Conservation (phyloP, 805 yeast genomes). For the Wickerhamomyces queroliae region DNA sequence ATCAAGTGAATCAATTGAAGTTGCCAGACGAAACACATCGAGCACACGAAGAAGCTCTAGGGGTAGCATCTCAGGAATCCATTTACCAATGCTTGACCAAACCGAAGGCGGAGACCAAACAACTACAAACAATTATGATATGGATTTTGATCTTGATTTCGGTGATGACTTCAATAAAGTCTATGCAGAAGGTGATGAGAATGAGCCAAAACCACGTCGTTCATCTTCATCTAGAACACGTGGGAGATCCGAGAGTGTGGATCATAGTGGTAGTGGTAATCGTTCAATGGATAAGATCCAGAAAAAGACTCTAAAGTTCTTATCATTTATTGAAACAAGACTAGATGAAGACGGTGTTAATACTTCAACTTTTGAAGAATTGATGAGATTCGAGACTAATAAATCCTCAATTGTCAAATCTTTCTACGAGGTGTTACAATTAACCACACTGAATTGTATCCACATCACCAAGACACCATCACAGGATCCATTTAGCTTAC, state of each 20-base stretch:
- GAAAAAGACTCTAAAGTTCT: slow-evolving; percentile 15
- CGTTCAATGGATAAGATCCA: slow-evolving; percentile 1
- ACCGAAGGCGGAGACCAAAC: background rate
- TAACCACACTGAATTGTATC: slow-evolving; percentile 13
- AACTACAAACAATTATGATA: background rate
- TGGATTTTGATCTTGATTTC: slow-evolving; percentile 9
- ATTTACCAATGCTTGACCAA: slow-evolving; percentile 6
- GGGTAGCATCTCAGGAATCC: slow-evolving; percentile 15
- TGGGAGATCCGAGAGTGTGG: no score
- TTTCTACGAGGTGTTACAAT: slow-evolving; percentile 22
- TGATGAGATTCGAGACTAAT: slow-evolving; percentile 8
- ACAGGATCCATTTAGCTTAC: background rate
- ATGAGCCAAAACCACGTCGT: no score
- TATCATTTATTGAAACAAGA: slow-evolving; percentile 14
- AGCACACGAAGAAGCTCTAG: slow-evolving; percentile 19
- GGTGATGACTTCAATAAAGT: slow-evolving; percentile 7
- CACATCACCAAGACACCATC: background rate
- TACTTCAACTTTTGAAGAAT: slow-evolving; percentile 10
- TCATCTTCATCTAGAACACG: no score
- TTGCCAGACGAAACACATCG: slow-evolving; percentile 17
- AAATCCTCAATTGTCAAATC: slow-evolving; percentile 17
- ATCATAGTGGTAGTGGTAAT: background rate
- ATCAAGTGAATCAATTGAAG: slow-evolving; percentile 19
- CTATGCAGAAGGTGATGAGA: no score
- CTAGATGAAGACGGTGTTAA: slow-evolving; percentile 7